Evolutionary conservation across 495 filamentous ascomycete species (phyloP), one percentile per base, ranked within the genome.

Genomic region (Neurospora sublineolata): DNA sequence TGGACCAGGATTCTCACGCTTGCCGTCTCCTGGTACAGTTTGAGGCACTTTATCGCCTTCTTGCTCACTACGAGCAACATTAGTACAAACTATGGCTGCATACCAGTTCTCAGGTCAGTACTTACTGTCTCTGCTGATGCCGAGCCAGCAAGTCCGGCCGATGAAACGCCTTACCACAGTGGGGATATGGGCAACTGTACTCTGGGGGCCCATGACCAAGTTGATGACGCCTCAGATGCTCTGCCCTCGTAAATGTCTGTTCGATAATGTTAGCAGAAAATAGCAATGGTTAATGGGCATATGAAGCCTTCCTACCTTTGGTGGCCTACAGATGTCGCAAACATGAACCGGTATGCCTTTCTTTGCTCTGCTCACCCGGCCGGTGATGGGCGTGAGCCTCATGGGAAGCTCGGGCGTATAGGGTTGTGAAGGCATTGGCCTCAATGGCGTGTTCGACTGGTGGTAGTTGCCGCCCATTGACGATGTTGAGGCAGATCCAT

Each of bases 141-240:
- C 94, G 89, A 37, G 86, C 83, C 37, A 96, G 84, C 33, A 97
- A 82, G 80, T 97, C 94, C 16, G 88, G 83, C 39, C 94, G 88
- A 67, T 88, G 83, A 77, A 97, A 97, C 4, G 82, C 80, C 69
- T 80, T 87, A 0, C 83, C 83, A 77, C 93, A 97, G 23, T 85
- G 82, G 42, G 85, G 80, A 68, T 89, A 84, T 9, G 86, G 84
- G 79, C 93, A 96, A 37, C 85, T 85, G 75, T 86, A 90, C 12
- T 87, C 83, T 38, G 92, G 89, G 72, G 88, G 86, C 76, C 89
- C 89, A 82, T 97, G 93, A 79, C 94, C 94, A 68, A 94, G 82
- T 79, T 96, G 91, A 82, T 97, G 93, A 68, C 93, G 93, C 80
- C 91, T 89, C 69, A 92, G 81, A 81, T 97, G 94, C 77, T 97